Conservation (phyloP, 345 rosid species). For the Trapa incisa region DNA sequence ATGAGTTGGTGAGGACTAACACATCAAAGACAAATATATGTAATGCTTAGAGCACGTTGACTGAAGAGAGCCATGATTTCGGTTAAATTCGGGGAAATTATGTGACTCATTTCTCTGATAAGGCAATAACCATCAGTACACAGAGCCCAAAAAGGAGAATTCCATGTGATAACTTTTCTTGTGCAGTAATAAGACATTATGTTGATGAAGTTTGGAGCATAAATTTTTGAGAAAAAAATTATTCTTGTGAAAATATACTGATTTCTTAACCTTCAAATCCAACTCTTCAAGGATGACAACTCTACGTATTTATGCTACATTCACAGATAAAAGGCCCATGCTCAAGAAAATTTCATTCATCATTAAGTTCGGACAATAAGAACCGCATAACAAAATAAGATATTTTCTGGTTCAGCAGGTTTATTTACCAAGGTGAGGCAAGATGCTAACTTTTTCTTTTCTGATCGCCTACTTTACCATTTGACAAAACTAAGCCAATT, state of each 20-base stretch:
- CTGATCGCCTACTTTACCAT: background rate
- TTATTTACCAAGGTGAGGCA: background rate
- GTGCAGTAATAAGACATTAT: background rate
- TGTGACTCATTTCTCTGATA: background rate
- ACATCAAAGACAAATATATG: background rate
- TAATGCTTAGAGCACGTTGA: background rate
- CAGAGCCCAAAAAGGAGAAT: background rate
- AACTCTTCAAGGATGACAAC: background rate
- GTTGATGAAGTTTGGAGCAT: background rate
- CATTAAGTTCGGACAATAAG: background rate
- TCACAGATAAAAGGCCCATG: background rate
- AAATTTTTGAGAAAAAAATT: background rate
- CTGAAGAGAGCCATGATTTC: background rate
- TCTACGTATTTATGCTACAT: background rate
- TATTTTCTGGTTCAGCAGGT: background rate
- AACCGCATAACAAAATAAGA: background rate
- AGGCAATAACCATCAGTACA: background rate
- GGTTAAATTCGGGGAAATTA: background rate
- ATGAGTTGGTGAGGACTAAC: background rate
- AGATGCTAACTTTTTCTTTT: background rate
- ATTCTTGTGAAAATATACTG: background rate
- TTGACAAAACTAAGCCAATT: background rate
- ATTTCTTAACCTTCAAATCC: background rate
- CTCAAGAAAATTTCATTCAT: background rate
- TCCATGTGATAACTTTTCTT: background rate